A percentile compares a stretch with the other conserved stretches of the same genome.
phyloP scores from a whole-genome alignment of 2,329 filamentous ascomycete species.

The Westerdykella sp. region DNA sequence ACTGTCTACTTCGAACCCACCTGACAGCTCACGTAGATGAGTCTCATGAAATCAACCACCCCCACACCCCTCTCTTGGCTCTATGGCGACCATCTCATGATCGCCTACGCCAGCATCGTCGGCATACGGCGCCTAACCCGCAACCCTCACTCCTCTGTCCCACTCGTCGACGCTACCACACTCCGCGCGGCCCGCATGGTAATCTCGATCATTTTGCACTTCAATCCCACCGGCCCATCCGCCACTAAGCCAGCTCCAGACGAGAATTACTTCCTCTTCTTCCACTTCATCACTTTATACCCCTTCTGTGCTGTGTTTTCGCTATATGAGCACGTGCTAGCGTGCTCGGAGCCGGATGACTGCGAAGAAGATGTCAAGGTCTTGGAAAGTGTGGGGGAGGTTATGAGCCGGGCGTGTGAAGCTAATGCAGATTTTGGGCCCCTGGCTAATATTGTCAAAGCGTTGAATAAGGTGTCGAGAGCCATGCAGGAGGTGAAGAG shows the following conservation, averaged over 20 bases:
- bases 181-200: slow-evolving; percentile 21
- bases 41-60: slow-evolving; percentile 6
- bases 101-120: slow-evolving; percentile 20
- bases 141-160: not conserved
- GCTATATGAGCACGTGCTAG: slow-evolving; percentile 25
- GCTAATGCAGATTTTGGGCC: slow-evolving; percentile 14
- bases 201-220: slow-evolving; percentile 16
- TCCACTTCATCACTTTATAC: slow-evolving; percentile 27
- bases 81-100: slow-evolving; percentile 22
- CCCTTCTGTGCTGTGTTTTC: slow-evolving; percentile 27
- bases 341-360: slow-evolving; percentile 14
- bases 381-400: slow-evolving; percentile 17
- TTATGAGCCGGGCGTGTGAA: slow-evolving; percentile 16
- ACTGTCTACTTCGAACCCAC: not conserved
- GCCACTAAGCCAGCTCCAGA: not conserved
- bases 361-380: slow-evolving; percentile 21
- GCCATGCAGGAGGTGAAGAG: slow-evolving; percentile 16
- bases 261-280: slow-evolving; percentile 8
- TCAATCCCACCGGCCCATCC: slow-evolving; percentile 4
- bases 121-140: slow-evolving; percentile 17
- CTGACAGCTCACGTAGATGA: not conserved
- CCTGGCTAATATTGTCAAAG: slow-evolving; percentile 22
- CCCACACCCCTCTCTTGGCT: slow-evolving; percentile 9
- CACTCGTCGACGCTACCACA: slow-evolving; percentile 10
- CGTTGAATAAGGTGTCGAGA: slow-evolving; percentile 25